Evolutionary conservation across 2,329 filamentous ascomycete genomes (phyloP).

Genomic region (Blumeria hordei): DNA sequence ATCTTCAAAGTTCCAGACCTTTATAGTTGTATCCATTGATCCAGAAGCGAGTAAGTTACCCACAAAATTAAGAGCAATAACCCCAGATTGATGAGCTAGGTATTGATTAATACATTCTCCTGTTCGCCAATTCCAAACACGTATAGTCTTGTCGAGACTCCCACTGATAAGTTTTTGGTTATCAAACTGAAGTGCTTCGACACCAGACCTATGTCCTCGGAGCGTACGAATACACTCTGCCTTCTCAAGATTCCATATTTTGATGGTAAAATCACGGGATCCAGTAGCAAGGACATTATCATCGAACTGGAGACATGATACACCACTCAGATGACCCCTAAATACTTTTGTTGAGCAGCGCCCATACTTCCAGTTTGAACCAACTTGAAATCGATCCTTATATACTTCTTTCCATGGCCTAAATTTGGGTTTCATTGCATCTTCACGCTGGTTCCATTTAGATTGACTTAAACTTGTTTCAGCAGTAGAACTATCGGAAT

Average conservation of each 20-base stretch:
- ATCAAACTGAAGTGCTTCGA: slow-evolving; percentile 81
- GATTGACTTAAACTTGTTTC: slow-evolving; percentile 2
- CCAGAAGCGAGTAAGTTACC: slow-evolving; percentile 66
- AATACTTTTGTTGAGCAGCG: slow-evolving; percentile 67
- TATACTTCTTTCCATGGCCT: slow-evolving; percentile 95
- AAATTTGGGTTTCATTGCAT: slow-evolving; percentile 21
- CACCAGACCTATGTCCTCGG: slow-evolving; percentile 55
- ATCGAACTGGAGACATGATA: slow-evolving; percentile 45
- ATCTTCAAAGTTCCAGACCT: slow-evolving; percentile 77
- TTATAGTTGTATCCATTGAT: slow-evolving; percentile 71
- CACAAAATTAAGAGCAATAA: slow-evolving; percentile 75
- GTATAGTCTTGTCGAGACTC: slow-evolving; percentile 66
- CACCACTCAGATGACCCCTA: slow-evolving; percentile 68
- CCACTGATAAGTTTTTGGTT: slow-evolving; percentile 78
- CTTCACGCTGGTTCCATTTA: slow-evolving; percentile 10
- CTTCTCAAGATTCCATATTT: slow-evolving; percentile 86
- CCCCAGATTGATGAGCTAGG: slow-evolving; percentile 53
- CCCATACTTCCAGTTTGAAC: slow-evolving; percentile 93
- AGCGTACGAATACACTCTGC: slow-evolving; percentile 72
- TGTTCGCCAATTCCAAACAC: slow-evolving; percentile 92
- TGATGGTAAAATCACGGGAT: slow-evolving; percentile 84
- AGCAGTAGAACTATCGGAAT: slow-evolving; percentile 3
- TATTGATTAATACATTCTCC: slow-evolving; percentile 69
- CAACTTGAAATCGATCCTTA: slow-evolving; percentile 81
- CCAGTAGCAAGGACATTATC: slow-evolving; percentile 82